Evolutionary conservation across 805 yeast species (phyloP).

Genomic region (Candida endomychidarum): DNA sequence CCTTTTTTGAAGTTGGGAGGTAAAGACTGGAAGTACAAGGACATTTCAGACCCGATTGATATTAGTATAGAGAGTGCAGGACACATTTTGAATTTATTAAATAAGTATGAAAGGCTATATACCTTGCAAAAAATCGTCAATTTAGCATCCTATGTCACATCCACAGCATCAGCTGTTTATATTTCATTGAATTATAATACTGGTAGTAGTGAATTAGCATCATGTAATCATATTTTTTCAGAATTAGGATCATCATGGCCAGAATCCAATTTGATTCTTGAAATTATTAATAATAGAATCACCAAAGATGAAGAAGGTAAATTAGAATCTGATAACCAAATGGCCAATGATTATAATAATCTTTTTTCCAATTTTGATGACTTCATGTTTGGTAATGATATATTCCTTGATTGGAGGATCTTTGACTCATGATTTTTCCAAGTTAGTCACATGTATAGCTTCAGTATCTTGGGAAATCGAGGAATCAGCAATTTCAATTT

Average conservation of each 20-base stretch:
- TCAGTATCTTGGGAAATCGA: neutral
- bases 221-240: conserved; percentile 3
- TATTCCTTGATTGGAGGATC: conserved; percentile 6
- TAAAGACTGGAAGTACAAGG: conserved; percentile 4
- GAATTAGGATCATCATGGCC: conserved; percentile 13
- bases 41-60: conserved; percentile 11
- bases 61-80: conserved; percentile 7
- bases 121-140: conserved; percentile 10
- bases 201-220: conserved; percentile 1
- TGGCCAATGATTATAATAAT: neutral
- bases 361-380: conserved; percentile 5
- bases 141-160: conserved; percentile 12
- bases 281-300: conserved; percentile 3
- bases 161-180: conserved; percentile 11
- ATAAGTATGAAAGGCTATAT: conserved; percentile 8
- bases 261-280: conserved; percentile 8
- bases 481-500: conserved; percentile 2
- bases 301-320: neutral
- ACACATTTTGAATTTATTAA: conserved; percentile 7
- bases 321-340: neutral
- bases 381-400: conserved; percentile 8
- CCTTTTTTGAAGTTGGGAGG: conserved; percentile 13
- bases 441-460: neutral
- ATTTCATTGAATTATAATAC: conserved; percentile 1
- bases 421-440: conserved; percentile 4